phyloP scores from a whole-genome alignment of 1,139 yeast genomes.

The Taiozyma sp. region DNA sequence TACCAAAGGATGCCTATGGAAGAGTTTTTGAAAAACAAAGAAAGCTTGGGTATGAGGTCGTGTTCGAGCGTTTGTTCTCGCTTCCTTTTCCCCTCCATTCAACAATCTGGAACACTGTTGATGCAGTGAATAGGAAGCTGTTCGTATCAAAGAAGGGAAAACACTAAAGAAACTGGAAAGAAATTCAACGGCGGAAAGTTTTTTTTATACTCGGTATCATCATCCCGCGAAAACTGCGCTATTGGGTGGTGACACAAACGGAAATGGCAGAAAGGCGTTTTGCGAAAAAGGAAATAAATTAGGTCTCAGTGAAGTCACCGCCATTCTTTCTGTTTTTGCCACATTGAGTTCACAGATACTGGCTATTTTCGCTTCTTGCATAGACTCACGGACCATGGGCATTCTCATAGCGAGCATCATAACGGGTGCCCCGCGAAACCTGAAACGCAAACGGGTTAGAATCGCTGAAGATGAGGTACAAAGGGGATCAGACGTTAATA shows the following conservation, averaged over 20 bases:
- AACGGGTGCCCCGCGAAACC: neutral
- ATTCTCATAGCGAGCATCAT: slow-evolving; percentile 1
- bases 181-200: neutral
- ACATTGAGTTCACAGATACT: neutral
- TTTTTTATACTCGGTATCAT: neutral
- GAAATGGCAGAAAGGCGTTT: neutral
- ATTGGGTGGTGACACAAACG: neutral
- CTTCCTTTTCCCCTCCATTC: slow-evolving; percentile 43
- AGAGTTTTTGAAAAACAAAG: slow-evolving; percentile 5
- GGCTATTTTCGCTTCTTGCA: neutral
- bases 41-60: slow-evolving; percentile 35
- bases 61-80: slow-evolving; percentile 33
- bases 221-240: neutral
- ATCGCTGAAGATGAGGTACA: slow-evolving; percentile 3
- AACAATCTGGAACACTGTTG: slow-evolving; percentile 36
- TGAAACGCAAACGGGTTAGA: slow-evolving; percentile 3
- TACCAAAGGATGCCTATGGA: slow-evolving; percentile 26
- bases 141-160: slow-evolving; percentile 39
- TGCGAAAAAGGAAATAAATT: neutral
- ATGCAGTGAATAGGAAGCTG: slow-evolving; percentile 59
- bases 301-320: neutral
- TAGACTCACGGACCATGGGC: slow-evolving; percentile 3
- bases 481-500: neutral
- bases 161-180: slow-evolving; percentile 17
- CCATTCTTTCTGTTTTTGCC: neutral